Base-by-base conservation (phyloP, 164 flowering plant species). In the Kalanchoe fedtschenkoi region DNA sequence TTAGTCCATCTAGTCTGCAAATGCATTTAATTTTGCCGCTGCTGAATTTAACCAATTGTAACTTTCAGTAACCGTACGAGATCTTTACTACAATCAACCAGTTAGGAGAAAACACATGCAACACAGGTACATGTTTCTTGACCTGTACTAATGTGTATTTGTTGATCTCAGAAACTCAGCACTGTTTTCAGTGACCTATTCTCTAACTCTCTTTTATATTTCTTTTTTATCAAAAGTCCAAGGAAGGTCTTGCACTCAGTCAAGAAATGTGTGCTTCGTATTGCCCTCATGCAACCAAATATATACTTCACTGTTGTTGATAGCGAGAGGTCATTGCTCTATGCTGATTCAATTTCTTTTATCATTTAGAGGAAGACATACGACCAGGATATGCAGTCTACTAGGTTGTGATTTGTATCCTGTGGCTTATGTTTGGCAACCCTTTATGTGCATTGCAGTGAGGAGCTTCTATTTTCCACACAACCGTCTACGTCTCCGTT, bases 1-100 rank as follows among this genome's bases (percentile, higher is more conserved):
- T 51, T 13, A 28, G 0, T 11, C 13, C 13, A 24, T 51, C 30
- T 47, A 22, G 28, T 21, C 26, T 4, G 6, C 32, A 7, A 24
- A 2, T 13, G 0, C 2, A 13, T 51, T 51, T 51, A 0, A 30
- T 32, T 24, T 10, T 1, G 19, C 29, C 55, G 28, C 32, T 10
- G 32, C 56, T 51, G 33, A 26, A 51, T 17, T 3, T 51, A 51
- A 51, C n/a, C n/a, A 17, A 14, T 56, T 30, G 35, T 58, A 19
- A 34, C 26, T 58, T 76, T 75, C 82, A 95, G 97, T 90, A 54
- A 66, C 74, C 76, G 91, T 82, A 62, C 96, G 87, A 22, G 96
- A 95, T 75, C 76, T 95, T 57, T 95, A 87, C 75, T 88, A 88
- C 83, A 91, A 90, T 60, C 99, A 95, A 72, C 99, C 99, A 39